Evolutionary conservation across 108 stramenopile genomes (phyloP), one percentile per base, ranked within the genome.

Genomic region (Skeletonema potamos): DNA sequence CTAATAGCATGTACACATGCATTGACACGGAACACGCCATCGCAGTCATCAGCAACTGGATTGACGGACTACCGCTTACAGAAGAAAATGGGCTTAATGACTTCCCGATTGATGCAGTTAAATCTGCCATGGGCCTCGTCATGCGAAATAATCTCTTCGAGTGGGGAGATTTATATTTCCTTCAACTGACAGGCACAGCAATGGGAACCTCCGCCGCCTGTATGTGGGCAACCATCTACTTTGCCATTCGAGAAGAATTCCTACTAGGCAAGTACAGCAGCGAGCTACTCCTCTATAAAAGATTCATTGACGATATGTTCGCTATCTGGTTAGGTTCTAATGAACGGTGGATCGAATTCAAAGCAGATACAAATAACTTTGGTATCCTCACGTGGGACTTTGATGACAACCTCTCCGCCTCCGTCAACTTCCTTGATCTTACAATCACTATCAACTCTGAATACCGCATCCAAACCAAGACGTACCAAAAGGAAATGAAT

Each of bases 91-190:
- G 39, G 0, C 39, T 4, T 41, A n/a, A 7, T 1, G 36, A 69
- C 32, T 63, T 64, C 18, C 72, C 72, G 13, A 7, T 68, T 13
- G 62, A 54, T 4, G 74, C 74, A 2, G 18, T 75, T 0, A 64
- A 64, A 27, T 44, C 54, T 26, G 80, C 60, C 4, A 29, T 81
- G 27, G 15, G 39, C 1, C 12, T 81, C 20, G 64, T 81, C 22
- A 81, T 81, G 80, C 41, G 41, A 5, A 55, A 75, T 24, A 81
- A 70, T 29, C 1, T 81, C 34, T 75, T 81, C 68, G 54, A 67
- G 27, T 75, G 37, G 7, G 66, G 74, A 26, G 58, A 75, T 33
- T 15, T 46, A 0, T 30, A 51, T 1, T 60, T 67, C 37, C 56
- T 22, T n/a, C 66, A 75, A 44, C 13, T 46, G 6, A 30, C 8